phyloP scores from a whole-genome alignment of 2,329 filamentous ascomycete genomes.

The Drechslera avenae region DNA sequence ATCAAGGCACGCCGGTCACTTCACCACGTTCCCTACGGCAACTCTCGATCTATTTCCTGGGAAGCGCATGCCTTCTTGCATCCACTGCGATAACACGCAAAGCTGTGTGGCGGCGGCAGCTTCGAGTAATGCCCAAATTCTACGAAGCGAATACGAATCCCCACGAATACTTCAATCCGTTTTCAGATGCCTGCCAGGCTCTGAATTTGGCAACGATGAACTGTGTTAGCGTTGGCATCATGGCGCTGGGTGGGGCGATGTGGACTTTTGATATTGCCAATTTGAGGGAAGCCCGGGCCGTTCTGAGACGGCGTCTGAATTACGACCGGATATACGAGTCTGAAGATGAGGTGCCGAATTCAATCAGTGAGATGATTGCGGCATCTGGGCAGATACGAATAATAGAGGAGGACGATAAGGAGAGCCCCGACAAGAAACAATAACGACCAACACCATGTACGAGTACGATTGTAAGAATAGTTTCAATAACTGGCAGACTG shows the following conservation, averaged over 20 bases:
- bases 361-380: conserved; percentile 41
- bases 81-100: conserved; percentile 69
- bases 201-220: conserved; percentile 87
- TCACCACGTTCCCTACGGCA: conserved; percentile 63
- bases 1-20: conserved; percentile 44
- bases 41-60: conserved; percentile 73
- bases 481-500: conserved; percentile 20
- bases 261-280: conserved; percentile 75
- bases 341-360: conserved; percentile 31
- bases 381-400: conserved; percentile 53
- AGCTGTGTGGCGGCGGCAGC: conserved; percentile 67
- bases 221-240: conserved; percentile 74
- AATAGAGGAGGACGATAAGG: conserved; percentile 21
- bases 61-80: conserved; percentile 74
- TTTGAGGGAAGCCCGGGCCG: conserved; percentile 61
- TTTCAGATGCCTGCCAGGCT: conserved; percentile 78
- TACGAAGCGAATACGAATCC: conserved; percentile 65
- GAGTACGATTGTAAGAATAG: conserved; percentile 29
- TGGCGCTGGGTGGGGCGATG: conserved; percentile 72
- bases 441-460: conserved; percentile 20
- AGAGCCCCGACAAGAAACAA: conserved; percentile 15
- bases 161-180: conserved; percentile 62
- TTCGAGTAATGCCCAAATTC: conserved; percentile 69
- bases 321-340: conserved; percentile 60
- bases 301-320: conserved; percentile 61